A percentile compares a stretch with the other conserved stretches of the same genome.
These are phyloP conservation scores for Scedosporium dehoogii DNA, from an alignment of 2,329 filamentous ascomycete species.

Conservation along the genomic window DNA sequence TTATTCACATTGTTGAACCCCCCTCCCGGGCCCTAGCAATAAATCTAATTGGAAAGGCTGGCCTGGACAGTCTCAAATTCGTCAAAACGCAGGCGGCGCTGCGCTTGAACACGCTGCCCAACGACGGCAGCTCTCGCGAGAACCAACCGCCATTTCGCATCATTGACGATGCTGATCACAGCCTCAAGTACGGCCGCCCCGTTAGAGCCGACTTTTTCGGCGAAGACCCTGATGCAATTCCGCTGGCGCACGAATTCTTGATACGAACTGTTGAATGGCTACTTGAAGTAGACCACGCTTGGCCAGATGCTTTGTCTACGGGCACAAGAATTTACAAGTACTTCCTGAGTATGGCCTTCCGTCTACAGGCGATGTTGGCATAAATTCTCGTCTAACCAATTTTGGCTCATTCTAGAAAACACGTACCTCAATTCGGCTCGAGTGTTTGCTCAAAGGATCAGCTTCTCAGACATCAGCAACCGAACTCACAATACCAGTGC, in stretches of 20 bases:
- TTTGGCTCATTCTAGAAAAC: slow-evolving; percentile 25
- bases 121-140: slow-evolving; percentile 12
- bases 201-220: slow-evolving; percentile 64
- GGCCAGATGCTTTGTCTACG: slow-evolving; percentile 58
- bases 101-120: slow-evolving; percentile 37
- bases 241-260: slow-evolving; percentile 56
- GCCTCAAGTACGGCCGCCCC: slow-evolving; percentile 50
- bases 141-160: slow-evolving; percentile 29
- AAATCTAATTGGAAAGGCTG: slow-evolving; percentile 63
- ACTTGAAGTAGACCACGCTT: slow-evolving; percentile 61
- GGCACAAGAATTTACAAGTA: slow-evolving; percentile 69
- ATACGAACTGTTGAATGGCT: slow-evolving; percentile 83
- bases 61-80: slow-evolving; percentile 63
- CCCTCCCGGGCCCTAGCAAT: slow-evolving; percentile 60
- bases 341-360: slow-evolving; percentile 63
- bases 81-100: slow-evolving; percentile 56
- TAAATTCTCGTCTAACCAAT: slow-evolving; percentile 10
- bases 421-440: slow-evolving; percentile 45
- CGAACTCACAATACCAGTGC: slow-evolving; percentile 21
- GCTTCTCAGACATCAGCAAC: slow-evolving; percentile 34
- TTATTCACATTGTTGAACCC: slow-evolving; percentile 61
- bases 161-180: slow-evolving; percentile 35
- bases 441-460: slow-evolving; percentile 39
- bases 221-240: slow-evolving; percentile 41
- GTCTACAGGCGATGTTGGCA: neutral